Percentiles rank a stretch among this genome's conserved stretches.
Evolutionary conservation across 1,139 yeast genomes (phyloP).

Genomic region (Protomyces pachydermus): DNA sequence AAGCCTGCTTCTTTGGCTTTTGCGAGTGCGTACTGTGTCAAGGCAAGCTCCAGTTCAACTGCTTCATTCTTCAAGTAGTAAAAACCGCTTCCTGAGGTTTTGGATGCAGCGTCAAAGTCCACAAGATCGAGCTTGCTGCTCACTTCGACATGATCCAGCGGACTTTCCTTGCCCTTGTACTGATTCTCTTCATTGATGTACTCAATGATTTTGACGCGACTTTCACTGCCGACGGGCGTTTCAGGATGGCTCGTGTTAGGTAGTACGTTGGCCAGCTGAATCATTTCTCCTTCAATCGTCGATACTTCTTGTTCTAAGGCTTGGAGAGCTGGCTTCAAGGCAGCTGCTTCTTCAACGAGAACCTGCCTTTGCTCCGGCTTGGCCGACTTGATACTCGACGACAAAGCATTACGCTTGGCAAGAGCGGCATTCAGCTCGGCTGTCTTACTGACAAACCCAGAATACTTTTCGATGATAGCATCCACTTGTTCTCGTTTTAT

Average conservation of each 20-base stretch:
- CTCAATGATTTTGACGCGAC: constrained; percentile 30
- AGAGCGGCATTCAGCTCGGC: constrained; percentile 26
- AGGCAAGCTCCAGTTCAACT: constrained; percentile 82
- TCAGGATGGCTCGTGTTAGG: constrained; percentile 32
- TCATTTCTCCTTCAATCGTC: constrained; percentile 25
- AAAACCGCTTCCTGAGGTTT: constrained; percentile 81
- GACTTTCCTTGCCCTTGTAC: constrained; percentile 9
- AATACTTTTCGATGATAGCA: constrained; percentile 24
- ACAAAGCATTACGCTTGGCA: constrained; percentile 29
- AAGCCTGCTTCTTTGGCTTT: constrained; percentile 67
- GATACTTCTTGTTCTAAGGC: constrained; percentile 26
- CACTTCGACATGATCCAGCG: constrained; percentile 60
- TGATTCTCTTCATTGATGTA: constrained; percentile 30
- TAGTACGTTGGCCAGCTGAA: constrained; percentile 28
- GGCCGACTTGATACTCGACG: constrained; percentile 19
- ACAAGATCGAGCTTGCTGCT: constrained; percentile 58
- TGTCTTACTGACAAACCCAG: constrained; percentile 17
- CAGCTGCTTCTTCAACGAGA: constrained; percentile 27
- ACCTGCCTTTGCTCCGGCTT: constrained; percentile 4
- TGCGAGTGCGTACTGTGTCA: constrained; percentile 69
- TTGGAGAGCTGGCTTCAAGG: constrained; percentile 29
- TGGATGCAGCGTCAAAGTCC: constrained; percentile 67
- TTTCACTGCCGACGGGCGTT: constrained; percentile 31
- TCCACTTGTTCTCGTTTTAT: constrained; percentile 29
- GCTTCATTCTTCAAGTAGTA: constrained; percentile 82